Evolutionary conservation across 2,329 filamentous ascomycete genomes (phyloP).

Genomic region (Colletotrichum australisinense): DNA sequence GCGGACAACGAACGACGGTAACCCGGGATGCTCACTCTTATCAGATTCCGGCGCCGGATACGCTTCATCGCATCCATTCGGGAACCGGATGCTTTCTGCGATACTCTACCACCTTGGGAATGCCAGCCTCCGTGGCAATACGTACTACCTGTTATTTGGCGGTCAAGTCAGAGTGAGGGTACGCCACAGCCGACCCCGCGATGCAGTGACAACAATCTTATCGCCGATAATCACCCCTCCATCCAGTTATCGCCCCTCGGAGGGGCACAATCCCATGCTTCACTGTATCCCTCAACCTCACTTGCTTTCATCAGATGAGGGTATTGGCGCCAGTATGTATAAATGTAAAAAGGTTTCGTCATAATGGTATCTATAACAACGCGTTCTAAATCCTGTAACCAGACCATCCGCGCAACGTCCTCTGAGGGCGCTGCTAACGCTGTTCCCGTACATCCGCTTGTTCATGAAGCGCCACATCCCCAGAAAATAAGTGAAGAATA

Average conservation of each 20-base stretch:
- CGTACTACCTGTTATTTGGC: neutral
- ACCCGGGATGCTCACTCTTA: too few species aligned
- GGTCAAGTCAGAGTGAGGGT: neutral
- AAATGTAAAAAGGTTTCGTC: conserved; percentile 11
- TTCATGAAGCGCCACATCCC: conserved; percentile 24
- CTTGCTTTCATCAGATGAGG: neutral
- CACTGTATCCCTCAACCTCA: neutral
- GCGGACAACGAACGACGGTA: neutral
- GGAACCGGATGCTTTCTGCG: neutral
- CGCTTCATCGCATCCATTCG: neutral
- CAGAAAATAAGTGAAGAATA: neutral
- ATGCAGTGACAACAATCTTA: conserved; percentile 13
- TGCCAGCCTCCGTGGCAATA: neutral
- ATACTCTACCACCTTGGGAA: neutral
- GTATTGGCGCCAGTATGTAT: neutral
- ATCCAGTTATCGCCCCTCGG: neutral
- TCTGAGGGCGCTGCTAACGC: conserved; percentile 5
- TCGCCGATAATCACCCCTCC: neutral
- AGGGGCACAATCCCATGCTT: neutral
- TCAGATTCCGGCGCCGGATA: neutral
- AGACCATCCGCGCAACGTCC: conserved; percentile 25
- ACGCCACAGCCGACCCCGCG: neutral
- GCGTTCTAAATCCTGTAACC: conserved; percentile 32
- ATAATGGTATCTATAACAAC: conserved; percentile 36
- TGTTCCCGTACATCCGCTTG: conserved; percentile 30